Percentiles rank a stretch among this genome's conserved stretches.
phyloP scores from a whole-genome alignment of 2,329 filamentous ascomycete genomes.

The Calonectria pseudoturangicola region DNA sequence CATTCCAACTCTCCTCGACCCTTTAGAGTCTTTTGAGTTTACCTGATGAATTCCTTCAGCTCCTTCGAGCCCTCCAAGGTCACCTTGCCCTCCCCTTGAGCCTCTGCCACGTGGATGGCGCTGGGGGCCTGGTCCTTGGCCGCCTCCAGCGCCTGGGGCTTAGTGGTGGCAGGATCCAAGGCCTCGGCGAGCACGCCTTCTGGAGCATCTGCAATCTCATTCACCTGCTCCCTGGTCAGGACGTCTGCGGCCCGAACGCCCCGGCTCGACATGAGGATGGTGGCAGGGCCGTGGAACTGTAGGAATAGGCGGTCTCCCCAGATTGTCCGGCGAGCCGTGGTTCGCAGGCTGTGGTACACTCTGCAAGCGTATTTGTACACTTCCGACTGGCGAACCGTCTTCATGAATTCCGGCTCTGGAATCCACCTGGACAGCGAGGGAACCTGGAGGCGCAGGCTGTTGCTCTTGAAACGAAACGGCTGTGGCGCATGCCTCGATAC shows the following conservation, averaged over 20 bases:
- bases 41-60: slow-evolving; percentile 73
- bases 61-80: slow-evolving; percentile 77
- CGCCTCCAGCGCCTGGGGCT: slow-evolving; percentile 54
- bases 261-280: slow-evolving; percentile 91
- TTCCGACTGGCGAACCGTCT: slow-evolving; percentile 80
- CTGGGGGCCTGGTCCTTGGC: slow-evolving; percentile 52
- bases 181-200: slow-evolving; percentile 81
- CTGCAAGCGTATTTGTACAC: slow-evolving; percentile 82
- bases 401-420: slow-evolving; percentile 83
- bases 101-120: slow-evolving; percentile 73
- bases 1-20: slow-evolving; percentile 5
- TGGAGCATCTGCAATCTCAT: slow-evolving; percentile 90
- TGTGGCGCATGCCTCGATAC: slow-evolving; percentile 83
- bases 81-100: slow-evolving; percentile 79
- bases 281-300: slow-evolving; percentile 90
- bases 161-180: slow-evolving; percentile 65
- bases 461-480: slow-evolving; percentile 90
- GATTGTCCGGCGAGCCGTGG: slow-evolving; percentile 85
- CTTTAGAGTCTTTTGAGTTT: slow-evolving; percentile 27
- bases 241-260: slow-evolving; percentile 86
- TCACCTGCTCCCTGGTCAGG: slow-evolving; percentile 85
- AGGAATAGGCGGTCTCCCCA: slow-evolving; percentile 97
- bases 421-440: slow-evolving; percentile 80
- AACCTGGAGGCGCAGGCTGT: slow-evolving; percentile 85
- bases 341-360: slow-evolving; percentile 82